phyloP scores from a whole-genome alignment of 2,329 filamentous ascomycete species.

The Alternaria triticimaculans region DNA sequence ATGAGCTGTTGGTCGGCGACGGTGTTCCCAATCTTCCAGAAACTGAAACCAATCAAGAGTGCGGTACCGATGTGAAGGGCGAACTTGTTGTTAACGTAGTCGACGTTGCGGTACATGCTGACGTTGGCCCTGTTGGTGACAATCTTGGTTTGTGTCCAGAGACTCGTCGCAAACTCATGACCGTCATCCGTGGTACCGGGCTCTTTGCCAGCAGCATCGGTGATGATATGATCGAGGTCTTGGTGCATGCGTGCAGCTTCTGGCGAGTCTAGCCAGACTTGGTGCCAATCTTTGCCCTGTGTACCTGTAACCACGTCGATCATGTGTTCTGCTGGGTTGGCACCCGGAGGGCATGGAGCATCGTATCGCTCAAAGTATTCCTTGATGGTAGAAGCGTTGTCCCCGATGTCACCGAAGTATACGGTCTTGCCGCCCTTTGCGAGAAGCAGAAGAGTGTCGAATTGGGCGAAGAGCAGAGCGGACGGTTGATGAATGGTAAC shows the following conservation, averaged over 20 bases:
- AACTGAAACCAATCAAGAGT: conserved; percentile 38
- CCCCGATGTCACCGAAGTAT: conserved; percentile 81
- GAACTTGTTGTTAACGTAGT: conserved; percentile 38
- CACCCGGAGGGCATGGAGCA: conserved; percentile 59
- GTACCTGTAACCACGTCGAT: conserved; percentile 68
- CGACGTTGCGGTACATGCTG: conserved; percentile 31
- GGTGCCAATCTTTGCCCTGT: conserved; percentile 51
- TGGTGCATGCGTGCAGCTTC: conserved; percentile 41
- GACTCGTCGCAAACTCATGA: conserved; percentile 39
- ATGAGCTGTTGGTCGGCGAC: conserved; percentile 51
- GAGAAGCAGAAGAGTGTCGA: conserved; percentile 77
- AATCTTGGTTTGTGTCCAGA: conserved; percentile 34
- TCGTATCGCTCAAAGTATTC: conserved; percentile 57
- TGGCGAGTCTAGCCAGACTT: conserved; percentile 48
- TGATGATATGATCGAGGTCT: conserved; percentile 49
- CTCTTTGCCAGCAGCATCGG: conserved; percentile 47
- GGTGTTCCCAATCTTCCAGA: conserved; percentile 33
- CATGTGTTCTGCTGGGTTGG: conserved; percentile 74
- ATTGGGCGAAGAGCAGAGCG: conserved; percentile 79
- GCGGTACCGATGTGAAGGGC: conserved; percentile 29
- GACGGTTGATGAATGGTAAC: conserved; percentile 90
- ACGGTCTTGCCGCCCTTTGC: conserved; percentile 78
- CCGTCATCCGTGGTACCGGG: conserved; percentile 50
- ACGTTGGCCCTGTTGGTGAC: conserved; percentile 32
- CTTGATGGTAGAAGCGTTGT: conserved; percentile 70